Percentiles rank a stretch among this genome's conserved stretches.
These are phyloP conservation scores for Geotrichum klebahnii DNA, from an alignment of 1,139 yeast species.

Conservation along the genomic window DNA sequence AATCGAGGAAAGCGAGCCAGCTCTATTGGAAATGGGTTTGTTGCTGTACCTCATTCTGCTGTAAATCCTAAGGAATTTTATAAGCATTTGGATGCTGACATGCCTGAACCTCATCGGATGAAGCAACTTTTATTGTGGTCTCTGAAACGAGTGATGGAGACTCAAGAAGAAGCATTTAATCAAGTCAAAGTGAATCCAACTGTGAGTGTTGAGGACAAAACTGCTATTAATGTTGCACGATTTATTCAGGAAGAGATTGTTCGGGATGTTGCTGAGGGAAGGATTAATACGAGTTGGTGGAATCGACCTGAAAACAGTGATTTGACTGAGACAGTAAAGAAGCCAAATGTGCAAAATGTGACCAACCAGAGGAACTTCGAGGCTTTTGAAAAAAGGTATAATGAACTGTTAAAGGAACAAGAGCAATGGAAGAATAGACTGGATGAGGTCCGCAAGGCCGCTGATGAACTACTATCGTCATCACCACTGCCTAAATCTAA, in stretches of 20 bases:
- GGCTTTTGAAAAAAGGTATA: slow-evolving; percentile 46
- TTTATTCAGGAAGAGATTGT: slow-evolving; percentile 63
- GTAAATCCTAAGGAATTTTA: slow-evolving; percentile 55
- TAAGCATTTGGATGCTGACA: slow-evolving; percentile 56
- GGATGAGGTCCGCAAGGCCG: slow-evolving; percentile 15
- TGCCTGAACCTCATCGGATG: slow-evolving; percentile 73
- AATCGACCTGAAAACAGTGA: slow-evolving; percentile 36
- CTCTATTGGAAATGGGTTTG: slow-evolving; percentile 70
- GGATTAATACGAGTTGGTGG: slow-evolving; percentile 67
- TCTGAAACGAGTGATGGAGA: slow-evolving; percentile 48
- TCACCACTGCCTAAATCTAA: not conserved
- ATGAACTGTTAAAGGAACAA: slow-evolving; percentile 47
- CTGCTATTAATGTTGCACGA: slow-evolving; percentile 45
- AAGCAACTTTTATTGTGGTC: slow-evolving; percentile 70
- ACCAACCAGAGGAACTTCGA: slow-evolving; percentile 48
- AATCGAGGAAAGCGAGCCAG: slow-evolving; percentile 67
- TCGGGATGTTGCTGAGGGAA: slow-evolving; percentile 55
- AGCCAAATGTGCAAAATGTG: slow-evolving; percentile 57
- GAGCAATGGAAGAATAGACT: slow-evolving; percentile 46
- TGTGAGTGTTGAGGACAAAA: slow-evolving; percentile 29
- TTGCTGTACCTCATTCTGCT: slow-evolving; percentile 63
- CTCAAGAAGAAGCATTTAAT: slow-evolving; percentile 36
- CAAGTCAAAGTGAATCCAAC: slow-evolving; percentile 30
- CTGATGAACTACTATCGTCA: slow-evolving; percentile 8
- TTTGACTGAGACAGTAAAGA: slow-evolving; percentile 34